Conservation (phyloP, 169 alveolate genomes). For the Plasmodium gallinaceum region DNA sequence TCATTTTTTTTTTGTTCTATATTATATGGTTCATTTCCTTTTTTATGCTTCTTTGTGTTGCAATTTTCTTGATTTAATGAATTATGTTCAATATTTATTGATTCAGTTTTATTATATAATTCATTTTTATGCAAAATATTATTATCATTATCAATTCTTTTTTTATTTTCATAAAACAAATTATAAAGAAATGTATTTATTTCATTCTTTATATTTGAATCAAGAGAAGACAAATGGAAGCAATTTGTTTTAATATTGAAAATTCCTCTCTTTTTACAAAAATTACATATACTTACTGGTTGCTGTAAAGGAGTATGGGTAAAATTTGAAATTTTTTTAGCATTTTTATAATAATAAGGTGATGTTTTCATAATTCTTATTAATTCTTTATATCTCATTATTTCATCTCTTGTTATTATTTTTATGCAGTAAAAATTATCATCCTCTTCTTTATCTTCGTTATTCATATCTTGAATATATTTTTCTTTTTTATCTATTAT, state of each 20-base stretch:
- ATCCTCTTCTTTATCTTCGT: conserved; percentile 4
- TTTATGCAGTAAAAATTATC: conserved; percentile 31
- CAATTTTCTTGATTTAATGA: no score
- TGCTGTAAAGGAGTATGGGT: conserved; percentile 56
- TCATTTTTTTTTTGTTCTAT: no score
- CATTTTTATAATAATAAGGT: conserved; percentile 71
- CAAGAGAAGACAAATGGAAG: conserved; percentile 6
- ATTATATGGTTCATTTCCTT: no score
- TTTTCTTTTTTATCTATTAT: not conserved
- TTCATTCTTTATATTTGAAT: conserved; percentile 9
- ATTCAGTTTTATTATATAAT: no score
- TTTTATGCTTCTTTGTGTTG: no score
- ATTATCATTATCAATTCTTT: not conserved
- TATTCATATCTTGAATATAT: not conserved
- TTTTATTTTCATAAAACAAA: conserved; percentile 9
- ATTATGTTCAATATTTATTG: no score
- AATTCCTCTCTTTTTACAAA: conserved; percentile 44
- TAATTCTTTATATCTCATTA: conserved; percentile 76
- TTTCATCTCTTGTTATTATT: conserved; percentile 49
- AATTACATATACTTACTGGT: conserved; percentile 56
- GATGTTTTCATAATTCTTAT: conserved; percentile 32
- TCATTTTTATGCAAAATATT: not conserved
- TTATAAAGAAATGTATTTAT: conserved; percentile 10
- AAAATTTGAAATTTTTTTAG: conserved; percentile 28
- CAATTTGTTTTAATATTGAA: conserved; percentile 53